These are phyloP conservation scores for Naganishia vaughanmartiniae DNA, from an alignment of 768 basidiomycete species.

Conservation along the genomic window DNA sequence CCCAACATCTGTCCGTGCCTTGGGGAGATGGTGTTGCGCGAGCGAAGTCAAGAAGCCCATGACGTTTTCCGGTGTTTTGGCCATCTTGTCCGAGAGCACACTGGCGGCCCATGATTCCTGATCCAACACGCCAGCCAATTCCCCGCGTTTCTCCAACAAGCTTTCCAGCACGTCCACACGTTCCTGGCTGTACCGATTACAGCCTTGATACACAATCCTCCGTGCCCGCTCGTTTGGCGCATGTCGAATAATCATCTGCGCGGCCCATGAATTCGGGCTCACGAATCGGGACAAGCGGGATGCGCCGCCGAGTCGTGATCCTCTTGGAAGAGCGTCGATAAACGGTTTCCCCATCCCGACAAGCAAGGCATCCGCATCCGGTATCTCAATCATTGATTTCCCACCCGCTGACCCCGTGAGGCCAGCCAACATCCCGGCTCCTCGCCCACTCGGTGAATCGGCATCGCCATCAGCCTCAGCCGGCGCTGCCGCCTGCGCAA, in stretches of 20 bases:
- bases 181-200: conserved; percentile 66
- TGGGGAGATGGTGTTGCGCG: conserved; percentile 73
- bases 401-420: background rate
- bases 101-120: conserved; percentile 81
- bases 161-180: conserved; percentile 75
- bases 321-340: conserved; percentile 41
- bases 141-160: conserved; percentile 71
- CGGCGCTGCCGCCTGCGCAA: conserved; percentile 37
- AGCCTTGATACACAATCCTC: conserved; percentile 74
- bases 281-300: conserved; percentile 56
- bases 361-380: conserved; percentile 44
- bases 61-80: conserved; percentile 88
- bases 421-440: background rate
- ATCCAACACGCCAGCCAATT: conserved; percentile 80
- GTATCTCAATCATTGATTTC: conserved; percentile 40
- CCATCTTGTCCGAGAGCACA: conserved; percentile 93
- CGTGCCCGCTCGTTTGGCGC: conserved; percentile 81
- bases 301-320: conserved; percentile 11
- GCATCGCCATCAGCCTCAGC: background rate
- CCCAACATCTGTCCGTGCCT: conserved; percentile 71
- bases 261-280: conserved; percentile 82
- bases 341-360: conserved; percentile 49
- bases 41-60: conserved; percentile 77
- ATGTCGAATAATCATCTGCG: conserved; percentile 87
- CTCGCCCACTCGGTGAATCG: background rate